Evolutionary conservation across 306 rosid genomes (phyloP).

Genomic region (Acacia melanoxylon): DNA sequence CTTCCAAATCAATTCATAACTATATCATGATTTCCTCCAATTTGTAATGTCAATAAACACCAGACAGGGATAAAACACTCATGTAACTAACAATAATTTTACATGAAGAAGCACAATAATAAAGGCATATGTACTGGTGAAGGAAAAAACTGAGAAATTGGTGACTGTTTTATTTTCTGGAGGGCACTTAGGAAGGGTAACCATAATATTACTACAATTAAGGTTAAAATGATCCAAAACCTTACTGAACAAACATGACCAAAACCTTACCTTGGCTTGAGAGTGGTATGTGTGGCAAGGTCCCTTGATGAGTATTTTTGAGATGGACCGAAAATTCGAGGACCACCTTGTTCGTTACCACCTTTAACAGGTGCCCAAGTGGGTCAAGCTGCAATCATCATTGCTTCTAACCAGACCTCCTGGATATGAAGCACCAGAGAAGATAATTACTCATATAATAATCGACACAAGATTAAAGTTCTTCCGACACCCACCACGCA

Average conservation of each 20-base stretch:
- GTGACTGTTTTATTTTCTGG: neutral
- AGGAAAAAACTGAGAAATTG: neutral
- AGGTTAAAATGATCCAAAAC: neutral
- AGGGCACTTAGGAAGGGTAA: neutral
- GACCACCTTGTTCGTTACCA: slow-evolving; percentile 93
- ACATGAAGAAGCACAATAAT: neutral
- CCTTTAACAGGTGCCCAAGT: slow-evolving; percentile 99
- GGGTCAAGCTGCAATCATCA: slow-evolving; percentile 96
- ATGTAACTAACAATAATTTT: neutral
- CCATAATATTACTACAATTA: neutral
- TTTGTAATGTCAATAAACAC: neutral
- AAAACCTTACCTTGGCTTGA: slow-evolving; percentile 70
- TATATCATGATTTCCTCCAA: neutral
- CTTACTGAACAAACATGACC: neutral
- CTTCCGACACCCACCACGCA: neutral
- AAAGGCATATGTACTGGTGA: neutral
- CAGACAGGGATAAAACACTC: neutral
- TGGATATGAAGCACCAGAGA: neutral
- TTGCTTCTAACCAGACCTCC: slow-evolving; percentile 27
- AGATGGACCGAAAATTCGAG: slow-evolving; percentile 91
- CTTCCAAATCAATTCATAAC: neutral
- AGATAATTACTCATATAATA: neutral
- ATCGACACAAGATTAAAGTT: neutral
- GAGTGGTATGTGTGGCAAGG: slow-evolving; percentile 78
- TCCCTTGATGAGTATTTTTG: slow-evolving; percentile 93